phyloP scores from a whole-genome alignment of 2,329 filamentous ascomycete genomes.

The Tetracladium maxilliforme region DNA sequence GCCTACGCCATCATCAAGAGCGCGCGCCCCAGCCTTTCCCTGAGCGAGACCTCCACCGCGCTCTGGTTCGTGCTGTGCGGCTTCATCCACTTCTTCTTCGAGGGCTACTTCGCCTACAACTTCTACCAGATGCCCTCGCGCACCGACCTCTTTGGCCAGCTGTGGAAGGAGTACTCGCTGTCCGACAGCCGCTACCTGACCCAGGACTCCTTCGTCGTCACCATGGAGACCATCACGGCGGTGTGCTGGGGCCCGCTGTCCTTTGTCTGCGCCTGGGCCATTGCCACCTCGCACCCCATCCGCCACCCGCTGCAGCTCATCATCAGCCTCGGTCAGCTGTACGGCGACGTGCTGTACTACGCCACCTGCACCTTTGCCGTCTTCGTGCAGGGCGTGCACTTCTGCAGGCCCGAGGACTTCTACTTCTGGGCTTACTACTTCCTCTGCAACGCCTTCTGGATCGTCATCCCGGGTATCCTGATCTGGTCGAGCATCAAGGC shows the following conservation, averaged over 20 bases:
- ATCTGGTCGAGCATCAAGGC: constrained; percentile 9
- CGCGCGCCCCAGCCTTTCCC: too few relatives aligned
- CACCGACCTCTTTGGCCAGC: constrained; percentile 30
- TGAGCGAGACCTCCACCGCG: background rate
- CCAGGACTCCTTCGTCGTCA: constrained; percentile 35
- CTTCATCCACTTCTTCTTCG: constrained; percentile 13
- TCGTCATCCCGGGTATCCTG: constrained; percentile 28
- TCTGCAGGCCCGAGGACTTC: constrained; percentile 41
- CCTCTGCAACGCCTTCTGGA: constrained; percentile 46
- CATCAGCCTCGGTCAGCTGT: constrained; percentile 17
- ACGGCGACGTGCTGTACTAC: constrained; percentile 49
- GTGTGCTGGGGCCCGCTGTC: constrained; percentile 7
- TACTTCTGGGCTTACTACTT: constrained; percentile 53
- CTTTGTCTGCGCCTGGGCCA: too few relatives aligned
- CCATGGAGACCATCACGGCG: constrained; percentile 39
- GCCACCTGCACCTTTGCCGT: constrained; percentile 37
- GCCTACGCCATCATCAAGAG: too few relatives aligned
- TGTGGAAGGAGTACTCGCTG: constrained; percentile 44
- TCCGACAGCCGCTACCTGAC: constrained; percentile 41
- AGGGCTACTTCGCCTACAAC: constrained; percentile 34
- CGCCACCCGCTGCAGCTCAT: constrained; percentile 34
- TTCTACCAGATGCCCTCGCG: constrained; percentile 21
- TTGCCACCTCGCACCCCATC: constrained; percentile 18
- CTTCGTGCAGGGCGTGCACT: constrained; percentile 25
- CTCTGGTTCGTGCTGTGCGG: too few relatives aligned